These are phyloP conservation scores for Sphaerobolus stellatus DNA, from an alignment of 1,284 basidiomycete species.

Conservation along the genomic window DNA sequence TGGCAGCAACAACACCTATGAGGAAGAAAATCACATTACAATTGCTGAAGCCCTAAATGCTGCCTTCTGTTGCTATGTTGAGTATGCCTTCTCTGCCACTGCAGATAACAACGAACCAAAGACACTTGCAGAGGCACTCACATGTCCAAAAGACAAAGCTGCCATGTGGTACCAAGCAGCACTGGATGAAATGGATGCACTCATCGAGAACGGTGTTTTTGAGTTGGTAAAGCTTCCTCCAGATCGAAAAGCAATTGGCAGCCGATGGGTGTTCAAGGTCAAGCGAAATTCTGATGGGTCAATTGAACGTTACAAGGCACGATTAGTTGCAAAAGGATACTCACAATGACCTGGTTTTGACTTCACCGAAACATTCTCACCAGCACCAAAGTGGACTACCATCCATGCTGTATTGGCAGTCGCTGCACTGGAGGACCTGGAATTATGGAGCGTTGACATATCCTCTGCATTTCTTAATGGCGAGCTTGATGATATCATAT, in stretches of 20 bases:
- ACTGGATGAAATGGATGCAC: constrained; percentile 14
- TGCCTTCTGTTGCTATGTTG: neutral
- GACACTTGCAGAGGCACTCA: constrained; percentile 14
- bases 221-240: neutral
- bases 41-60: neutral
- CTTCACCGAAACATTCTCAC: constrained; percentile 32
- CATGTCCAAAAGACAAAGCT: constrained; percentile 1
- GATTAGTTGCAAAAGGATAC: constrained; percentile 14
- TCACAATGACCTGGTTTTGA: constrained; percentile 30
- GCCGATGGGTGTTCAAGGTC: neutral
- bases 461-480: constrained; percentile 34
- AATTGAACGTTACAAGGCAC: constrained; percentile 9
- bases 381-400: constrained; percentile 23
- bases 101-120: constrained; percentile 9
- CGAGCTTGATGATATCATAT: constrained; percentile 31
- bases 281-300: neutral
- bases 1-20: too few relatives aligned
- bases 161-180: constrained; percentile 17
- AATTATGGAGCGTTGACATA: constrained; percentile 38
- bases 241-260: neutral
- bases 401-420: constrained; percentile 24
- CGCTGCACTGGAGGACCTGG: constrained; percentile 30
- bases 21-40: too few relatives aligned
- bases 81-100: neutral
- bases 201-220: neutral